Percentiles rank a stretch among this genome's conserved stretches.
Conservation (phyloP, 2,329 filamentous ascomycete species). For the Fusarium sp. region DNA sequence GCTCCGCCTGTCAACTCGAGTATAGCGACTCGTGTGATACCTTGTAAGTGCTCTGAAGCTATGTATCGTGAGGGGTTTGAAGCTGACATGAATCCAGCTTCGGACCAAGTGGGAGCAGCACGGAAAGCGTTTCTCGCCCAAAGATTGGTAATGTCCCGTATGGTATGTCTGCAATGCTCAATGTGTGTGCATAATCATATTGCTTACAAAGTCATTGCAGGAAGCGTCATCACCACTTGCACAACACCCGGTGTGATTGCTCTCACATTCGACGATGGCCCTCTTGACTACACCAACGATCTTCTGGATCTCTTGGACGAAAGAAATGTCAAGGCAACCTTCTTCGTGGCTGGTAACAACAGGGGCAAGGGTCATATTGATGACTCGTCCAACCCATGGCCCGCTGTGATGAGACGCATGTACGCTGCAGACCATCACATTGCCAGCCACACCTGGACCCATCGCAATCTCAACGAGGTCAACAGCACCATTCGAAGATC, state of each 20-base stretch:
- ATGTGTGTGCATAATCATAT: constrained; percentile 18
- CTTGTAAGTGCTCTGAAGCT: constrained; percentile 51
- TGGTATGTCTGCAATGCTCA: constrained; percentile 46
- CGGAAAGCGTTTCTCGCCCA: constrained; percentile 51
- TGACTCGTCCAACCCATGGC: constrained; percentile 51
- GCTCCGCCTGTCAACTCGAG: constrained; percentile 56
- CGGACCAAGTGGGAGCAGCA: constrained; percentile 51
- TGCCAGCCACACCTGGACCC: constrained; percentile 63
- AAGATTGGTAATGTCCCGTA: constrained; percentile 55
- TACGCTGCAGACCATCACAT: constrained; percentile 60
- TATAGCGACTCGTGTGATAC: constrained; percentile 59
- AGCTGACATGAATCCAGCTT: constrained; percentile 47
- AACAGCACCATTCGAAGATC: constrained; percentile 52
- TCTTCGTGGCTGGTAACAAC: constrained; percentile 60
- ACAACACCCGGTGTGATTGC: constrained; percentile 55
- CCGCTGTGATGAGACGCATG: constrained; percentile 58
- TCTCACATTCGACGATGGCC: constrained; percentile 64
- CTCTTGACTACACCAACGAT: constrained; percentile 57
- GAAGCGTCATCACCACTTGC: constrained; percentile 54
- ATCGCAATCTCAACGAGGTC: constrained; percentile 57
- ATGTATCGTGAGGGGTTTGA: not conserved
- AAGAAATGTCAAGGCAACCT: constrained; percentile 54
- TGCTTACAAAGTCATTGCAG: constrained; percentile 45
- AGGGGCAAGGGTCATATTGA: constrained; percentile 59
- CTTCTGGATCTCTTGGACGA: constrained; percentile 57